Evolutionary conservation across 177 flowering plant species (phyloP), one percentile per base, ranked within the genome.

Genomic region (Telopea speciosissima): DNA sequence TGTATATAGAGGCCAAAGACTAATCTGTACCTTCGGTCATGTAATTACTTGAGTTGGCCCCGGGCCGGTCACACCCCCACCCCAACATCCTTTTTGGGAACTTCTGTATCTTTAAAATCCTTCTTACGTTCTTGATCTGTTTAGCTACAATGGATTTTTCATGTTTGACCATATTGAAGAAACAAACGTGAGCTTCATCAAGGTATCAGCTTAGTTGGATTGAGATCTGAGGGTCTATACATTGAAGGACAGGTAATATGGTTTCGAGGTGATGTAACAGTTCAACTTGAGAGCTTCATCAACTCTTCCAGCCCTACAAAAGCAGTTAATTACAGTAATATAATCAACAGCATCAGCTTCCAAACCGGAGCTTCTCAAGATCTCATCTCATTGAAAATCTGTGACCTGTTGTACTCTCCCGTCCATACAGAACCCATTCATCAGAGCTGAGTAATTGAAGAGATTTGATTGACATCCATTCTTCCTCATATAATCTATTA

Each of bases 381-480:
- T n/a, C 82, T 88, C 88, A 92, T 89, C 73, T 92, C 92, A 21
- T 80, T 70, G 21, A 92, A 86, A 62, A 82, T 63, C 66, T 73
- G 72, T 81, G 16, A 89, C 95, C 66, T 92, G 90, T 49, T 82
- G 77, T 36, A 85, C 14, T 78, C 77, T 87, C 68, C 91, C 92
- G 70, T 83, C 95, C 69, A 85, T 87, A 69, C 89, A 86, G 26
- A 81, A 81, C 24, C 98, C 97, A 70, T 86, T 86, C 89, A 92
- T 84, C 52, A 94, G 61, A 45, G 89, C 66, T n/a, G 97, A 75
- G 78, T 90, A 92, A 73, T 88, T 92, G 76, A 74, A 81, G 2
- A 86, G 17, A 76, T 89, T 89, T 90, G 96, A 96, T 8, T 24
- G 54, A 78, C 91, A 89, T 44, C 91, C 93, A 73, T 89, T 90